Evolutionary conservation across 2,329 filamentous ascomycete genomes (phyloP), one percentile per base, ranked within the genome.

Genomic region (Periconia macrospinosa): DNA sequence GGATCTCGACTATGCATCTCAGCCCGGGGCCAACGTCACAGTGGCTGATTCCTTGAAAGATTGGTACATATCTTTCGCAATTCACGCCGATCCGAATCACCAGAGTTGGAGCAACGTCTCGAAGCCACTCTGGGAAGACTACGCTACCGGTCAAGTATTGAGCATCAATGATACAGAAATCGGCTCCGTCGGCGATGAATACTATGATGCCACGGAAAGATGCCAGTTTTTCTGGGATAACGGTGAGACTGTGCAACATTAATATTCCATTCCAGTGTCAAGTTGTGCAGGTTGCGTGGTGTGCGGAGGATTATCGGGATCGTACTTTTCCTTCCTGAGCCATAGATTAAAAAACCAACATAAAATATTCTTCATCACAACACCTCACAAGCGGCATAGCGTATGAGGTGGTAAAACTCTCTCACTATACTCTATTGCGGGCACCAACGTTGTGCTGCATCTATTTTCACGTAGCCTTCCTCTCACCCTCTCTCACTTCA

Each of bases 11-110:
- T 55, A 55, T 41, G 55, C 30, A 6, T 51, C 54, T 20, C 47
- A 50, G 14, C 50, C 55, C 1, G 50, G 46, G 13, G 61, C 65
- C 47, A 75, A 75, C 52, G 46, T 54, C 3, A 72, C 70, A 2
- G 45, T 75, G n/a, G 69, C 66, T 2, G 51, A 63, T 19, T 66
- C 69, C 43, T 65, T 74, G 63, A 68, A 66, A 47, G 64, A 70
- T 42, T 75, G 65, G 54, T 73, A 62, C 54, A 56, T 69, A 3
- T 67, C 61, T n/a, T 75, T 75, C 56, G 62, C 66, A 10, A 57
- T 68, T 6, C 62, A 66, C 41, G 57, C 61, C 11, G 67, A 75
- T 52, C 73, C 73, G 6, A 75, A 75, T 53, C 56, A 53, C 20
- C 43, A 67, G 47, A 52, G 56, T 18, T 63, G 61, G 52, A 60